A percentile compares a stretch with the other conserved stretches of the same genome.
Conservation (phyloP, 2,329 filamentous ascomycete genomes). For the Alternaria rosae region DNA sequence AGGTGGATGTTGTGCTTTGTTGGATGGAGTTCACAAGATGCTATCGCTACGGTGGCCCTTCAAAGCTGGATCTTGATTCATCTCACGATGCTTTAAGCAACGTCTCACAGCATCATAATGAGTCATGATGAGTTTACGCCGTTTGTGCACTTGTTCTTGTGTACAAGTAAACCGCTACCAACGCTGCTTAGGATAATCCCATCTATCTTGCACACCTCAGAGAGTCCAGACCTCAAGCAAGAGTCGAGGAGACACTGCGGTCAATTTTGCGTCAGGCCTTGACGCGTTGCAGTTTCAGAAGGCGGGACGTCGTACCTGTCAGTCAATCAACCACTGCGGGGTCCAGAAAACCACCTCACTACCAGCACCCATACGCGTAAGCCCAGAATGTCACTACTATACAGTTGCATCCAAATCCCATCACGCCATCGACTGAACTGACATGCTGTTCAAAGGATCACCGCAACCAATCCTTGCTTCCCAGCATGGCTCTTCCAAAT, state of each 20-base stretch:
- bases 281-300: not conserved
- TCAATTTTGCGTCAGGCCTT: not conserved
- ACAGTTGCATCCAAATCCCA: not conserved
- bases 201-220: not conserved
- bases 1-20: not conserved
- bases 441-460: not conserved
- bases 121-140: not conserved
- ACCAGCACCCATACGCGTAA: not conserved
- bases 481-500: constrained; percentile 13
- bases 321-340: not conserved
- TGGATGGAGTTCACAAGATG: not conserved
- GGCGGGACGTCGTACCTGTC: not conserved
- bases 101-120: not conserved
- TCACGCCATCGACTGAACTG: not conserved
- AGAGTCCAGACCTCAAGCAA: not conserved
- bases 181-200: not conserved
- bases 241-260: not conserved
- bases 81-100: not conserved
- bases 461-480: not conserved
- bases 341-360: not conserved
- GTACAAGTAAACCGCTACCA: not conserved
- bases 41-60: not conserved
- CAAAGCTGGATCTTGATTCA: not conserved
- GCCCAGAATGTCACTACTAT: not conserved
- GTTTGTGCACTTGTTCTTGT: not conserved